Conservation (phyloP, 2,329 filamentous ascomycete genomes). For the Geosmithia morbida region DNA sequence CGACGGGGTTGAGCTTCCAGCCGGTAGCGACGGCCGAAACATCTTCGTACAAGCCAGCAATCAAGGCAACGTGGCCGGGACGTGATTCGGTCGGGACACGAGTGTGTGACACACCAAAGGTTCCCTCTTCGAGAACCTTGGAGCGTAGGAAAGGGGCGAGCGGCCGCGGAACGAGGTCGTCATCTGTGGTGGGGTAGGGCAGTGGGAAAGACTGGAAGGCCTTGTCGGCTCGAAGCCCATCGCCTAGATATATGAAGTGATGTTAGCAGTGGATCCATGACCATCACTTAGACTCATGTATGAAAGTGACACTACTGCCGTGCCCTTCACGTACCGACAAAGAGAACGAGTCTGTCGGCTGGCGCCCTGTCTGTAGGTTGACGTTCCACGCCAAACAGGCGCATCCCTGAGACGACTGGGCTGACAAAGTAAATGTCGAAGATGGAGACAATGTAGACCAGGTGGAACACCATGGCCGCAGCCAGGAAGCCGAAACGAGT, state of each 20-base stretch:
- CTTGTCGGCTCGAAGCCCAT: slow-evolving; percentile 93
- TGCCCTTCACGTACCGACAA: slow-evolving; percentile 54
- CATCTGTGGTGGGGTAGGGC: slow-evolving; percentile 55
- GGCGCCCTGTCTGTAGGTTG: slow-evolving; percentile 46
- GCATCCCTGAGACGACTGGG: slow-evolving; percentile 93
- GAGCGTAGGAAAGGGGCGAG: slow-evolving; percentile 87
- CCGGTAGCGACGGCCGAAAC: slow-evolving; percentile 94
- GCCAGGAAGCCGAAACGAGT: slow-evolving; percentile 70
- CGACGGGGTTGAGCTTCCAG: slow-evolving; percentile 96
- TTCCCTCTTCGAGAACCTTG: slow-evolving; percentile 74
- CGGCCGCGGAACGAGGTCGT: slow-evolving; percentile 57
- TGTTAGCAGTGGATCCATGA: slow-evolving; percentile 1
- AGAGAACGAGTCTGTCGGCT: slow-evolving; percentile 79
- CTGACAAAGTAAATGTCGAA: slow-evolving; percentile 99
- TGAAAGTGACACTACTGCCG: background rate
- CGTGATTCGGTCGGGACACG: slow-evolving; percentile 93
- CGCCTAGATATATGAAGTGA: slow-evolving; percentile 34
- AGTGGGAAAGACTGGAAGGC: slow-evolving; percentile 89
- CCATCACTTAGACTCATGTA: background rate
- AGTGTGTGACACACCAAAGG: slow-evolving; percentile 94
- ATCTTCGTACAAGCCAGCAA: slow-evolving; percentile 93
- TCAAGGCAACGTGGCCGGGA: slow-evolving; percentile 90
- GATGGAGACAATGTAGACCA: slow-evolving; percentile 88
- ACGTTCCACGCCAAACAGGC: slow-evolving; percentile 57
- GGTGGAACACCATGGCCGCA: slow-evolving; percentile 80